phyloP scores from a whole-genome alignment of 805 yeast species.

The Candida nanaspora region DNA sequence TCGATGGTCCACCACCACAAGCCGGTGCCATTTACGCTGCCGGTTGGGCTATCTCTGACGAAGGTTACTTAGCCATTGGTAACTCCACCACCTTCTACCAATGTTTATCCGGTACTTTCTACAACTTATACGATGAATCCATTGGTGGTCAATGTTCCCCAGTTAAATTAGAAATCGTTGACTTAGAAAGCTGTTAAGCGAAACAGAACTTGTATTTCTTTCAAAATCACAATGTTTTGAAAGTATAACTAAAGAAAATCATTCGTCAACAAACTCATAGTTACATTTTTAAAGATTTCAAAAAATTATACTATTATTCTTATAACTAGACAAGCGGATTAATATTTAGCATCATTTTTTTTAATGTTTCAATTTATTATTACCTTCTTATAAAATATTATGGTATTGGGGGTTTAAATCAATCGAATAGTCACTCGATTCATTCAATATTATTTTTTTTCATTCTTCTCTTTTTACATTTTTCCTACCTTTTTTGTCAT shows the following conservation, averaged over 20 bases:
- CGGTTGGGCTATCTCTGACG: slow-evolving; percentile 41
- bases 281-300: too few relatives aligned
- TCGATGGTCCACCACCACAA: slow-evolving; percentile 62
- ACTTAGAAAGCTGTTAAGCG: slow-evolving; percentile 28
- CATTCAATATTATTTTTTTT: too few relatives aligned
- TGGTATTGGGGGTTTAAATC: neutral
- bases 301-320: neutral
- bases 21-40: slow-evolving; percentile 48
- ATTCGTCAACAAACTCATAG: too few relatives aligned
- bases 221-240: too few relatives aligned
- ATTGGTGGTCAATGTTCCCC: slow-evolving; percentile 40
- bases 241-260: too few relatives aligned
- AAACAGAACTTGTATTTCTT: too few relatives aligned
- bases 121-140: slow-evolving; percentile 47
- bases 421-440: neutral
- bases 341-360: neutral
- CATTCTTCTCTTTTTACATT: neutral
- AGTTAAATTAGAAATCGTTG: slow-evolving; percentile 36
- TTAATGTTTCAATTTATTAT: neutral
- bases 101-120: slow-evolving; percentile 50
- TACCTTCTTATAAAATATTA: neutral
- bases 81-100: slow-evolving; percentile 40
- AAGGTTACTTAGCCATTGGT: slow-evolving; percentile 45
- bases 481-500: too few relatives aligned
- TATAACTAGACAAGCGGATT: neutral